phyloP scores from a whole-genome alignment of 2,329 filamentous ascomycete species.

The Apiospora arundinis region DNA sequence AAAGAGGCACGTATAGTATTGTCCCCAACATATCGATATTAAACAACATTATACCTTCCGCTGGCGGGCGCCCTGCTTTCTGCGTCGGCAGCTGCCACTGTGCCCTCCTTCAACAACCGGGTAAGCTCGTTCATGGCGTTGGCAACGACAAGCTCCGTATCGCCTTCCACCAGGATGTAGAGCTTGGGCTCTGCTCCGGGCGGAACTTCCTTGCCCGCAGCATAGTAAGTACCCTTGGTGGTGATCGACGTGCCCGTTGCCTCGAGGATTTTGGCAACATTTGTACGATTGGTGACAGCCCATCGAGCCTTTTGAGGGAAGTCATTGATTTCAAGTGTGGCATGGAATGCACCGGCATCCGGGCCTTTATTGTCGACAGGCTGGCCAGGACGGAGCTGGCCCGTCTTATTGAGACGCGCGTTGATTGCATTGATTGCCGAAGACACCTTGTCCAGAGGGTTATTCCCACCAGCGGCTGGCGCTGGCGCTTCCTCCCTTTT shows the following conservation, averaged over 20 bases:
- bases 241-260: constrained; percentile 95
- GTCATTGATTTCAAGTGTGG: constrained; percentile 98
- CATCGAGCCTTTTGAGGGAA: constrained; percentile 98
- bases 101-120: constrained; percentile 86
- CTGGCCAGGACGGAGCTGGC: constrained; percentile 87
- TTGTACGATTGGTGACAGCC: constrained; percentile 98
- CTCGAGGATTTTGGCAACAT: constrained; percentile 97
- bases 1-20: neutral
- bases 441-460: constrained; percentile 83
- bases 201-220: constrained; percentile 79
- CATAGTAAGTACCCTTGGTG: constrained; percentile 92
- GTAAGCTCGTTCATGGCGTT: constrained; percentile 91
- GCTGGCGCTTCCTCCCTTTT: constrained; percentile 66
- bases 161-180: constrained; percentile 96
- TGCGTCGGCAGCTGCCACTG: constrained; percentile 86
- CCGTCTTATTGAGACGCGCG: constrained; percentile 85
- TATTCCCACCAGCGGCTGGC: constrained; percentile 53
- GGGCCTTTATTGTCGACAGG: constrained; percentile 98
- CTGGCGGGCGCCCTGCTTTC: constrained; percentile 79
- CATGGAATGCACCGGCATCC: constrained; percentile 95
- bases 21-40: constrained; percentile 33
- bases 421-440: constrained; percentile 94
- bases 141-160: constrained; percentile 91
- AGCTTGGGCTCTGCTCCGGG: constrained; percentile 85
- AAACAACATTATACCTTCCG: constrained; percentile 87